Percentiles rank a stretch among this genome's conserved stretches.
Conservation (phyloP, 768 basidiomycete species). For the Phylloporus arenicola region DNA sequence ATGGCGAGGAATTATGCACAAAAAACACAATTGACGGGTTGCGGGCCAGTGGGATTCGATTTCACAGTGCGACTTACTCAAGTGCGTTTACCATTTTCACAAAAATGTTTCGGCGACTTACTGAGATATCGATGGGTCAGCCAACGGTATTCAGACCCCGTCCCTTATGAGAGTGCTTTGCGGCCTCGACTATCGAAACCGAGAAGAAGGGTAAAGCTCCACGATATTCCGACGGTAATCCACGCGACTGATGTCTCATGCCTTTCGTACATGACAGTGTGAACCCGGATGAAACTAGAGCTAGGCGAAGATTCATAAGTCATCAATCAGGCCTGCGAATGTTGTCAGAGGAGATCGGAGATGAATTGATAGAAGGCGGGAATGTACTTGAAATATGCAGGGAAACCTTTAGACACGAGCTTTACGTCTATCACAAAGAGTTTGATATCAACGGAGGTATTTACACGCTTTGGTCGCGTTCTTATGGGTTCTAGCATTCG, state of each 20-base stretch:
- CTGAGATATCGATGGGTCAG: neutral
- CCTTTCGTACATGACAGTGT: constrained; percentile 9
- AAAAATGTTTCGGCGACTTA: neutral
- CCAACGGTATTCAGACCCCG: neutral
- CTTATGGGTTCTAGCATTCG: constrained; percentile 10
- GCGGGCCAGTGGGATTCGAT: neutral
- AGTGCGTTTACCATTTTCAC: neutral
- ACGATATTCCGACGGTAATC: constrained; percentile 7
- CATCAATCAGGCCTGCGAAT: constrained; percentile 6
- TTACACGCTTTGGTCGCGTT: constrained; percentile 14
- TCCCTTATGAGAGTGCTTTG: constrained; percentile 6
- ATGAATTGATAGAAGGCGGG: constrained; percentile 4
- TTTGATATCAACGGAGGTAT: constrained; percentile 12
- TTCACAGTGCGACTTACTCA: neutral
- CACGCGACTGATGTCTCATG: constrained; percentile 2
- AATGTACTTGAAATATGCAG: constrained; percentile 5
- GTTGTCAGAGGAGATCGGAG: constrained; percentile 5
- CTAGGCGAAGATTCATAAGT: neutral
- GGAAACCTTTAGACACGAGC: constrained; percentile 4
- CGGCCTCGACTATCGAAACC: constrained; percentile 7
- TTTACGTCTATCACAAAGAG: constrained; percentile 8
- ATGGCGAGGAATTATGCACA: no score
- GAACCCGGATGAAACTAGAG: neutral
- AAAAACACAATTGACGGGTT: neutral
- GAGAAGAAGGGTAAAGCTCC: neutral